Evolutionary conservation across 495 filamentous ascomycete genomes (phyloP), one percentile per base, ranked within the genome.

Genomic region (Penicillium psychrofluorescens): DNA sequence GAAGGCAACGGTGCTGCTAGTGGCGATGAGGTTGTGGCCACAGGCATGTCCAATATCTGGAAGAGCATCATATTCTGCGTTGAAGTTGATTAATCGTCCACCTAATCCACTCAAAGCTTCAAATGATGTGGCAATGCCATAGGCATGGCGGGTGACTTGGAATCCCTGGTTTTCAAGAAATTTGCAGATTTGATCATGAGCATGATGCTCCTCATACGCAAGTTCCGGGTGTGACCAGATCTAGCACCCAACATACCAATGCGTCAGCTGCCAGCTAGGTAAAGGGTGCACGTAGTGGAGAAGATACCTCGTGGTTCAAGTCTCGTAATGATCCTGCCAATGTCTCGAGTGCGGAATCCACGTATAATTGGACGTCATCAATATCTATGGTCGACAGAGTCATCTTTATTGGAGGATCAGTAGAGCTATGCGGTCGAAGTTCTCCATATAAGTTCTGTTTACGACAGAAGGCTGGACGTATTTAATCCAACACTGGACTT

Each of bases 1-100:
- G 9, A 74, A 81, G 0, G 66, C 81, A 0, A 75, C 70, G 10
- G 85, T 58, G 2, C 81, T 84, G 14, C 74, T 75, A 0, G 71
- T 83, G 7, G 81, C 75, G 47, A 85, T 86, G 1, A 86, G 75
- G 44, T 85, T 85, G 59, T 85, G 82, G 6, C 83, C 81, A 44
- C 81, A 85, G 0, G 80, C 79, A 50, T 86, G 82, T 33, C 79
- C 82, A 34, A 85, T 76, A 2, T 54, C 67, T 0, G 78, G 79
- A n/a, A 81, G 63, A 0, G 77, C 76, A 46, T 81, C 78, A 35
- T 72, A 72, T 55, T 74, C 70, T 1, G 67, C 70, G 40, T 70
- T 70, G 58, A 71, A 70, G 36, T 67, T 70, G 46, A 71, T 53
- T 35, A 68, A 43, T 0, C 67, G 68, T 0, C 72, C 66, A 0